These are phyloP conservation scores for Hypoxylon sp. DNA, from an alignment of 2,329 filamentous ascomycete genomes.

Conservation along the genomic window DNA sequence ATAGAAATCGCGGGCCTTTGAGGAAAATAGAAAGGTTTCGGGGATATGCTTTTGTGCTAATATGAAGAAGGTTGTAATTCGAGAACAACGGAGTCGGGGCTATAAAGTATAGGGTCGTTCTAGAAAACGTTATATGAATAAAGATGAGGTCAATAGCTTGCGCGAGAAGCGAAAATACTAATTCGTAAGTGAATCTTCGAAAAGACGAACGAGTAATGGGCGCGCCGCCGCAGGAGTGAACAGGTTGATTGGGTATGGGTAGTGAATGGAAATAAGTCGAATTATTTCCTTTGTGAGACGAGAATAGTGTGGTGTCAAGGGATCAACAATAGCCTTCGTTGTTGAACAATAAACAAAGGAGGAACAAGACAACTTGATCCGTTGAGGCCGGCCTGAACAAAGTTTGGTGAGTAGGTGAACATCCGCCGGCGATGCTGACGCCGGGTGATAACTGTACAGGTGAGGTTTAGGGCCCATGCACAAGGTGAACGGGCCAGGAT, in stretches of 20 bases:
- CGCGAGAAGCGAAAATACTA: constrained; percentile 27
- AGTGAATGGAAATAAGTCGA: constrained; percentile 47
- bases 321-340: constrained; percentile 44
- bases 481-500: constrained; percentile 11
- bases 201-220: constrained; percentile 39
- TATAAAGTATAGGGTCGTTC: constrained; percentile 10
- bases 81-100: constrained; percentile 10
- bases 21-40: constrained; percentile 11
- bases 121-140: constrained; percentile 18
- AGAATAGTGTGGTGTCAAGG: constrained; percentile 38
- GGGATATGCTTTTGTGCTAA: constrained; percentile 13
- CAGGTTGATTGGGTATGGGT: constrained; percentile 33
- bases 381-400: constrained; percentile 23
- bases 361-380: constrained; percentile 23
- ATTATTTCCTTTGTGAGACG: constrained; percentile 40
- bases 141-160: constrained; percentile 27
- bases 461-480: constrained; percentile 14
- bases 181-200: constrained; percentile 19
- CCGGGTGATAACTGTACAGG: constrained; percentile 1
- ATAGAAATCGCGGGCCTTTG: constrained; percentile 12
- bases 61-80: constrained; percentile 3
- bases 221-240: constrained; percentile 25
- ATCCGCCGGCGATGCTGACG: constrained; percentile 12
- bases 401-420: constrained; percentile 28
- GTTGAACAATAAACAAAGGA: constrained; percentile 42